Base-by-base conservation (phyloP, 306 rosid genomes). In the Dicorynia guianensis region DNA sequence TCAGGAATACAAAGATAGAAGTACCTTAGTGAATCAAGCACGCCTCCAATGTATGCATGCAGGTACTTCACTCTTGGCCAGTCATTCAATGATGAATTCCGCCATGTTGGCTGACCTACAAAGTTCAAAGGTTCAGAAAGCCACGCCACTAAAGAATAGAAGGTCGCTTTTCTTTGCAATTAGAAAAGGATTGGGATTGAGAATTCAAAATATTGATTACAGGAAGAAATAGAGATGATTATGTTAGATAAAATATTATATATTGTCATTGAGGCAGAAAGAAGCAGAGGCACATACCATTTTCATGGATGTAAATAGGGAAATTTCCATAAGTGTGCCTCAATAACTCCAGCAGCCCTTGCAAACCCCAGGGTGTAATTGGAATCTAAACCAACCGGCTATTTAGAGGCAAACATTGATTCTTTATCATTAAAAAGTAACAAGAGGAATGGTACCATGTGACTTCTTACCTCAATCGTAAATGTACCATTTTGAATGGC, bases 51-150 rank as follows among this genome's bases (percentile, higher is more conserved):
- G 63, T 87, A 76, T 69, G 58, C 84, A 0, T 75, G 65, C 67
- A 90, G 55, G 58, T 78, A 87, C 43, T 75, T 71, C 39, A 90
- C 79, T 69, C 93, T 80, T 5, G 84, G 4, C 76, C 66, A 55
- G 65, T 90, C 92, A 53, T 82, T 70, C 65, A 85, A 80, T n/a
- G 86, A 63, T 39, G 87, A 85, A 81, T 70, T 84, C 5, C 80
- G 76, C 8, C 4, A 57, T 61, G 87, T 84, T 52, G 15, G 12
- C 55, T 82, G 85, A 30, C 90, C 96, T 90, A 62, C 30, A 17
- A 61, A 62, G 10, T 11, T 11, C 55, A 40, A 58, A 40, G 19
- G 39, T 3, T 57, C 5, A 19, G 30, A 1, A 25, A 25, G 30
- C 30, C 30, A 25, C 2, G n/a, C n/a, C n/a, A n/a, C n/a, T n/a